Evolutionary conservation across 176 grass and related monocot genomes (phyloP), one percentile per base, ranked within the genome.

Genomic region (Carex scoparia): DNA sequence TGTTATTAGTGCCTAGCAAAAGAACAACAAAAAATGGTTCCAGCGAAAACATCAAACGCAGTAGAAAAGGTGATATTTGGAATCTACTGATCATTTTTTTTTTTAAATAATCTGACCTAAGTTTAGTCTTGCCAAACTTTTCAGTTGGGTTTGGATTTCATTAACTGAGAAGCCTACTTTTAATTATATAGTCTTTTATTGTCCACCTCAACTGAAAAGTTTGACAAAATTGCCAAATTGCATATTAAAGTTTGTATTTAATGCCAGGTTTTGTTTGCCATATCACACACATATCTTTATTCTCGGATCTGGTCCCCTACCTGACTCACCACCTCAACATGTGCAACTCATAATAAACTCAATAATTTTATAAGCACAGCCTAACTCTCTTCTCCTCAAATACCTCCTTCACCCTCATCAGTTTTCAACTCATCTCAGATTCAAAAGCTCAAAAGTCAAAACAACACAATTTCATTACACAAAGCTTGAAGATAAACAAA

Each of bases 221-320:
- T 40, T 5, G 38, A 40, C 4, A 40, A 40, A 40, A 40, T 40
- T 40, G 5, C 38, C 38, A 40, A 40, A 40, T 40, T 40, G 38
- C 38, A 40, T 40, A 40, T 40, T 40, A 40, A 32, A 35, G 1
- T 14, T 67, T 14, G 12, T 67, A 69, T 42, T 18, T n/a, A 63
- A 42, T 69, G 14, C 2, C 2, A 40, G 7, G 15, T 69, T 7
- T 7, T 69, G 14, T 69, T 69, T 69, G 32, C 14, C 67, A 40
- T 42, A 28, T 61, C 6, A 33, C 54, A 15, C 6, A 9, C 77
- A 37, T 31, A 15, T 0, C 85, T 62, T 33, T 65, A 87, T 87
- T 67, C 70, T 79, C 71, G 92, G 92, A 94, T 91, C 92, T 0
- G 79, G 78, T 73, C 73, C 11, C 89, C 87, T 7, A 73, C 18